Conservation (phyloP, 2,329 filamentous ascomycete genomes). For the Xylariaceae sp. region DNA sequence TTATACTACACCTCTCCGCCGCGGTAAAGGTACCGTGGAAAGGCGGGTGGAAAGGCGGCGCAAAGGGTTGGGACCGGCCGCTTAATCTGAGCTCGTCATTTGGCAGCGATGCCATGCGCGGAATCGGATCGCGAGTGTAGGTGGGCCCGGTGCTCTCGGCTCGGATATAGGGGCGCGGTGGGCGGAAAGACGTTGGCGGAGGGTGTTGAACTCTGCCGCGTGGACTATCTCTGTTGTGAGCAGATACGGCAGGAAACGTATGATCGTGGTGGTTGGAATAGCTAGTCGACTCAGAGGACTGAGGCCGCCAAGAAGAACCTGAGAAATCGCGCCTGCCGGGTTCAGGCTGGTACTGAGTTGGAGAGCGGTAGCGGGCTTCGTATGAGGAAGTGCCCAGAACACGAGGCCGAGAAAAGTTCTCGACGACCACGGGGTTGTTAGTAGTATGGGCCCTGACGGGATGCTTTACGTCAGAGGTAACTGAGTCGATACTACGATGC, state of each 20-base stretch:
- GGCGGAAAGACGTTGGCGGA: slow-evolving; percentile 26
- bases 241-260: slow-evolving; percentile 41
- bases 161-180: slow-evolving; percentile 31
- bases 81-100: slow-evolving; percentile 51
- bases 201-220: slow-evolving; percentile 27
- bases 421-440: slow-evolving; percentile 38
- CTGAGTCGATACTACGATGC: slow-evolving; percentile 21
- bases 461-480: slow-evolving; percentile 24
- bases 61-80: slow-evolving; percentile 51
- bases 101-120: slow-evolving; percentile 41
- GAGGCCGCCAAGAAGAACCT: slow-evolving; percentile 36
- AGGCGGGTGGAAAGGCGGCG: slow-evolving; percentile 51
- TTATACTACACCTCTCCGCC: slow-evolving; percentile 78
- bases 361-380: slow-evolving; percentile 30
- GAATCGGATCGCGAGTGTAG: slow-evolving; percentile 36
- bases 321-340: slow-evolving; percentile 22
- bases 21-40: slow-evolving; percentile 52
- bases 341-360: slow-evolving; percentile 27
- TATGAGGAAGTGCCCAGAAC: slow-evolving; percentile 43
- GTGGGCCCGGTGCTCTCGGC: slow-evolving; percentile 37
- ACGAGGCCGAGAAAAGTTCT: slow-evolving; percentile 57
- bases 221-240: slow-evolving; percentile 27
- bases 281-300: slow-evolving; percentile 42
- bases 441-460: slow-evolving; percentile 26
- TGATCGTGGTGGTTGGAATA: slow-evolving; percentile 45